Conservation (phyloP, 1,284 basidiomycete species). For the Boletus nobilissimus region DNA sequence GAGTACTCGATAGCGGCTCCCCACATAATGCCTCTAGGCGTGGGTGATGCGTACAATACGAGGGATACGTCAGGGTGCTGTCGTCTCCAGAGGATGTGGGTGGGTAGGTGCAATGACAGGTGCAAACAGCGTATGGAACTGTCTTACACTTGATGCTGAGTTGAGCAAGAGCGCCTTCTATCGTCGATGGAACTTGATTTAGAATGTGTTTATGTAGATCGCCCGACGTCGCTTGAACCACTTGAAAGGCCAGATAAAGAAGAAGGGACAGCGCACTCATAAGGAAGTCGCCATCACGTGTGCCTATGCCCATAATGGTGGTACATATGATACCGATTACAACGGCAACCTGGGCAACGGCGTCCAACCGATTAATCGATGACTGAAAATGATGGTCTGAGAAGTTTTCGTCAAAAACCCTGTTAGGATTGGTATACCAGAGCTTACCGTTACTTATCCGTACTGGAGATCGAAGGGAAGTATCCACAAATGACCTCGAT, state of each 20-base stretch:
- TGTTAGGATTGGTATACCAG: too few relatives aligned
- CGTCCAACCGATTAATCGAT: background rate
- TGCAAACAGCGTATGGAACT: background rate
- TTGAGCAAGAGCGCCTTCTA: background rate
- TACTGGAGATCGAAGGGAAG: too few relatives aligned
- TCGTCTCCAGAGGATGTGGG: background rate
- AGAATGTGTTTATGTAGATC: background rate
- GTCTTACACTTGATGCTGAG: background rate
- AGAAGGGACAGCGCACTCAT: background rate
- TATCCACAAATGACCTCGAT: too few relatives aligned
- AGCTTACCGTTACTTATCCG: too few relatives aligned
- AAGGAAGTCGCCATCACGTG: background rate
- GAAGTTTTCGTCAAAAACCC: too few relatives aligned
- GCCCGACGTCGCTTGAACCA: background rate
- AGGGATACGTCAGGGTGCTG: background rate
- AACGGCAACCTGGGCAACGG: background rate
- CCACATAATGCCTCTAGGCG: background rate
- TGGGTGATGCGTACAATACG: background rate
- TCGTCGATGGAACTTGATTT: background rate
- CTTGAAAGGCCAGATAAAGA: background rate
- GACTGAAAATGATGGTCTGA: background rate
- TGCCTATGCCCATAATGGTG: background rate
- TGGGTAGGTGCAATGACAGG: background rate
- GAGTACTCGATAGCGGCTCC: background rate
- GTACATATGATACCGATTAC: background rate